phyloP scores from a whole-genome alignment of 169 alveolate species.

The Cryptosporidium tyzzeri region DNA sequence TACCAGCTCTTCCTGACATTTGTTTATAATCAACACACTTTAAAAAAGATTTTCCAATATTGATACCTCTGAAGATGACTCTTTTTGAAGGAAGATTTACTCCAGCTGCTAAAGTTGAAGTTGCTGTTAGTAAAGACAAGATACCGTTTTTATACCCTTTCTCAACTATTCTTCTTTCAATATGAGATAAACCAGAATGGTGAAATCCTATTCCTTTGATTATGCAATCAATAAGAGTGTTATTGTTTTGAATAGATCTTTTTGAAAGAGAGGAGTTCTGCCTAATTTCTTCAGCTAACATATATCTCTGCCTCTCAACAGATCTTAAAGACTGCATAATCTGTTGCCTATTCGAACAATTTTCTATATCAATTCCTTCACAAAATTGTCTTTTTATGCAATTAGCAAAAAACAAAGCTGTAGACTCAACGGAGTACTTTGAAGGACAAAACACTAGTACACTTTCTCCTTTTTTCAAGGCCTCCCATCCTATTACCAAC shows the following conservation, averaged over 20 bases:
- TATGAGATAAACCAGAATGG: constrained; percentile 82
- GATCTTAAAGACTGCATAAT: neutral
- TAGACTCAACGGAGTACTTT: constrained; percentile 76
- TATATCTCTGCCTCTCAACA: constrained; percentile 10
- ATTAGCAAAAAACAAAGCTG: constrained; percentile 67
- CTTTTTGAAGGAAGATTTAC: constrained; percentile 89
- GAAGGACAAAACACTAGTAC: constrained; percentile 82
- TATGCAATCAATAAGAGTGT: constrained; percentile 74
- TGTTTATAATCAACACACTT: constrained; percentile 82
- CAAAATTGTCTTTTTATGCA: constrained; percentile 20
- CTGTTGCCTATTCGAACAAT: neutral
- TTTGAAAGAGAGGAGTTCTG: constrained; percentile 14
- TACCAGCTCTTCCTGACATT: constrained; percentile 89
- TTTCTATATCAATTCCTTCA: constrained; percentile 39
- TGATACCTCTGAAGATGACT: constrained; percentile 83
- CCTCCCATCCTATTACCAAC: constrained; percentile 79
- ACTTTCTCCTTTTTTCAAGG: constrained; percentile 75
- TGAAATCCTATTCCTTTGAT: constrained; percentile 84
- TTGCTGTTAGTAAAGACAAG: constrained; percentile 82
- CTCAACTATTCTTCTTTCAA: constrained; percentile 83
- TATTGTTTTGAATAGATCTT: neutral
- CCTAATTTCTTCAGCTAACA: constrained; percentile 17
- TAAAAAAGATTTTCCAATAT: constrained; percentile 79
- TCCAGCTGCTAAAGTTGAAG: constrained; percentile 89
- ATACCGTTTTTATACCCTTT: constrained; percentile 79